A percentile compares a stretch with the other conserved stretches of the same genome.
Conservation (phyloP, 192 early-diverging fungal species). For the Lobosporangium transversale region DNA sequence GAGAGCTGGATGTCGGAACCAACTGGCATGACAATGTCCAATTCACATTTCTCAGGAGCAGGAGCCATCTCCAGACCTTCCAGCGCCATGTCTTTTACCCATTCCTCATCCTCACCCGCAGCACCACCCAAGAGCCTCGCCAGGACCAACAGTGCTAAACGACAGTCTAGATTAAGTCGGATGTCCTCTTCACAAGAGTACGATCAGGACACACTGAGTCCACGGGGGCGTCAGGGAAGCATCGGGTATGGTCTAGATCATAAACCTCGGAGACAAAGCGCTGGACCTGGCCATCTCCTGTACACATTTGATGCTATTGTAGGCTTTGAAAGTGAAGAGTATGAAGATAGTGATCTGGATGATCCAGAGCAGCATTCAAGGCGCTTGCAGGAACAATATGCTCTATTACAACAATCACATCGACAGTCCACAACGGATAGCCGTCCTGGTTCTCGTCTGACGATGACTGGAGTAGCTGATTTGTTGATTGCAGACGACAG, state of each 20-base stretch:
- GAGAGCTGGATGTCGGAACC: conserved; percentile 52
- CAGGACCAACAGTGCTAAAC: conserved; percentile 31
- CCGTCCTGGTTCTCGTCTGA: background rate
- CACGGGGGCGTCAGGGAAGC: conserved; percentile 14
- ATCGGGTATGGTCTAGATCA: conserved; percentile 33
- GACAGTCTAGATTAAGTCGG: conserved; percentile 25
- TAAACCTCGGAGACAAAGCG: conserved; percentile 41
- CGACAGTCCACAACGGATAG: conserved; percentile 14
- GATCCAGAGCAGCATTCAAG: conserved; percentile 18
- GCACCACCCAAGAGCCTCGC: conserved; percentile 47
- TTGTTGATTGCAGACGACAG: background rate
- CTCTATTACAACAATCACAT: conserved; percentile 26
- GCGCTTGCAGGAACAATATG: conserved; percentile 43
- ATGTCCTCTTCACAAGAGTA: conserved; percentile 11
- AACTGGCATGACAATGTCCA: conserved; percentile 21
- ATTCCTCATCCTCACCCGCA: conserved; percentile 3
- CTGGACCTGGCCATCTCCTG: conserved; percentile 32
- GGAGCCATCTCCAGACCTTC: conserved; percentile 8
- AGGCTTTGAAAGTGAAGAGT: conserved; percentile 47
- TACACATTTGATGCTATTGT: conserved; percentile 21
- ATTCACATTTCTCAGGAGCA: background rate
- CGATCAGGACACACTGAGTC: conserved; percentile 39
- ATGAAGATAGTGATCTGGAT: conserved; percentile 44
- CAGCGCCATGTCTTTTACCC: background rate
- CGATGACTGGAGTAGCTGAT: no score